Conservation (phyloP, 2,329 filamentous ascomycete genomes). For the Pyrenophora teres region DNA sequence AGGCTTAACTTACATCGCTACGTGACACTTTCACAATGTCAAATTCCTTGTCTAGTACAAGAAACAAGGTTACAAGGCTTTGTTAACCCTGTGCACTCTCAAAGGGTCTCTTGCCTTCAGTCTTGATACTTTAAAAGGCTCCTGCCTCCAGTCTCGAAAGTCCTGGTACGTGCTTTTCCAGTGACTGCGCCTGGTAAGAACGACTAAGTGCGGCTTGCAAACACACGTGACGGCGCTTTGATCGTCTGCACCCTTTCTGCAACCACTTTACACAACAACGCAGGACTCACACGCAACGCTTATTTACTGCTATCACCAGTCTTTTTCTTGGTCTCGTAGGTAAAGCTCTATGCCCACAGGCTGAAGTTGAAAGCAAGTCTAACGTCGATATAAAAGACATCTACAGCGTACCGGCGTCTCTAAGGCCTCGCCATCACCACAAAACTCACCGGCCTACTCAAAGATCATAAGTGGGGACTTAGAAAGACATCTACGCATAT, state of each 20-base stretch:
- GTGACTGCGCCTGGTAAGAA: conserved; percentile 5
- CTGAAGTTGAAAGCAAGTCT: no score
- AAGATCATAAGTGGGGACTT: background rate
- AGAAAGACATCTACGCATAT: background rate
- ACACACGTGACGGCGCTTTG: background rate
- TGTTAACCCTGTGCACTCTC: background rate
- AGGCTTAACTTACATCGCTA: background rate
- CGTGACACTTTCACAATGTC: background rate
- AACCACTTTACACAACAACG: background rate
- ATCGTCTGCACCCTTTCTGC: background rate
- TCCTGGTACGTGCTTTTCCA: conserved; percentile 12
- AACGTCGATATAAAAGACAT: no score
- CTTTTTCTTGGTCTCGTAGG: background rate
- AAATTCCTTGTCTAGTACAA: background rate
- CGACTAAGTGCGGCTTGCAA: background rate
- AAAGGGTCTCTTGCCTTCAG: conserved; percentile 10
- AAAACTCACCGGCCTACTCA: background rate
- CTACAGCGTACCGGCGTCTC: background rate
- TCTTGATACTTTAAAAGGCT: background rate
- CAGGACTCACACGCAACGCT: background rate
- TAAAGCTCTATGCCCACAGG: background rate
- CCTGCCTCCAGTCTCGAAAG: conserved; percentile 9
- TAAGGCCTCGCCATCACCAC: conserved; percentile 2
- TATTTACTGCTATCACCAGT: background rate
- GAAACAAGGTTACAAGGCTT: background rate